Evolutionary conservation across 345 rosid genomes (phyloP), one percentile per base, ranked within the genome.

Genomic region (Noccaea bulbosa): DNA sequence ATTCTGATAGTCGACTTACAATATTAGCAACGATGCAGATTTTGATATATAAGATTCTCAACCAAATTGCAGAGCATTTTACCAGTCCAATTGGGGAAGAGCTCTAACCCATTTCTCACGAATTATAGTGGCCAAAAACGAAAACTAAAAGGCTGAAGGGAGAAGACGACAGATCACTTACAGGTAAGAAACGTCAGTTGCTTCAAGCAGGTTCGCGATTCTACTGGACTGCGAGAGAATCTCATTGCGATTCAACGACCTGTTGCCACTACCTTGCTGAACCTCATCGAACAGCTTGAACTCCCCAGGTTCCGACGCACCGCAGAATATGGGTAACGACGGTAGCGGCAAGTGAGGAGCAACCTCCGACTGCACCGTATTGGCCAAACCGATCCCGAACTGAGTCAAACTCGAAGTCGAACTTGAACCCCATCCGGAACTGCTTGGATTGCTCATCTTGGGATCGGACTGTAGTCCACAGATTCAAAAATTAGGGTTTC

Each of bases 281-380:
- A 69, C 72, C 49, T 85, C 93, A 65, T 89, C 97, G 79, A 82
- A 80, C 59, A 91, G 75, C 65, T 86, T 81, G 41, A 94, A 78
- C 71, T 79, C 83, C 63, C 81, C 88, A 30, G 87, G 91, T 75
- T 83, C 87, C 56, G 86, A 74, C 6, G 98, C 87, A 39, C 98
- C 98, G 66, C 85, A 89, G 82, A 89, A 88, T 35, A 91, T 84
- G 5, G 98, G 98, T 54, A 92, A 82, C 72, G 91, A 94, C 14
- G 96, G 99, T 76, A 94, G 60, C 50, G 98, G 93, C 85, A 94
- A 82, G 81, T 88, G 83, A 76, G 92, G 88, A 46, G 89, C 93
- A 7, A 91, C 88, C 70, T 94, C 99, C 44, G 99, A 91, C 85
- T 94, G 91, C 24, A 90, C 78, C 2, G 96, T 91, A 80, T 94